phyloP scores from a whole-genome alignment of 1,139 yeast species.

The Saccharomycopsis hybrid region DNA sequence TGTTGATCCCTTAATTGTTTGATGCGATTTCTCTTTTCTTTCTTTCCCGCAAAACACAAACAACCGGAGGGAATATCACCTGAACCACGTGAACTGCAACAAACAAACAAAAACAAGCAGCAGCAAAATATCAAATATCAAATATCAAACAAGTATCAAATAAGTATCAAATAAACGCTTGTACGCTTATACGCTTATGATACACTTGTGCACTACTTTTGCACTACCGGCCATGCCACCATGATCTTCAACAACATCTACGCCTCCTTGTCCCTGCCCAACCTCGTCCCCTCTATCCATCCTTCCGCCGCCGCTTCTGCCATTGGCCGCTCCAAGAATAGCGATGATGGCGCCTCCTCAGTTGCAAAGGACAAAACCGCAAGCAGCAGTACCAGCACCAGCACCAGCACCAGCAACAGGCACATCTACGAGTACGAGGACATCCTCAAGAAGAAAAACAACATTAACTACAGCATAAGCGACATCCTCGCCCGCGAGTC shows the following conservation, averaged over 20 bases:
- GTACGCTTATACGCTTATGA: too few relatives aligned
- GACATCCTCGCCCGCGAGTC: conserved; percentile 69
- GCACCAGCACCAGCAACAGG: not conserved
- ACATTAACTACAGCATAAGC: conserved; percentile 21
- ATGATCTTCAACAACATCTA: conserved; percentile 18
- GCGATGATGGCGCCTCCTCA: not conserved
- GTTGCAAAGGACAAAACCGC: not conserved
- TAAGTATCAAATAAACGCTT: too few relatives aligned
- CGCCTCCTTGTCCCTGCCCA: conserved; percentile 21
- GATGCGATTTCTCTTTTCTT: too few relatives aligned
- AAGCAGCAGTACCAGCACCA: too few relatives aligned
- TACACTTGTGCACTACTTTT: too few relatives aligned
- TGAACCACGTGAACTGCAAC: too few relatives aligned
- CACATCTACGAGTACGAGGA: conserved; percentile 27
- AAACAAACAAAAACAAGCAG: too few relatives aligned
- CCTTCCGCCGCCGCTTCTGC: not conserved
- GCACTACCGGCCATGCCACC: not conserved
- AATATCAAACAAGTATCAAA: too few relatives aligned
- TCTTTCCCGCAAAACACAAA: too few relatives aligned
- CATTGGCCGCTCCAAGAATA: not conserved
- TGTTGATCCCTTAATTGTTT: too few relatives aligned
- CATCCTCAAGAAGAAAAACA: conserved; percentile 21
- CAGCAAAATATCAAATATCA: too few relatives aligned
- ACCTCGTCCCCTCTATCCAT: not conserved
- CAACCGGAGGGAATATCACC: too few relatives aligned